Conservation (phyloP, 2,329 filamentous ascomycete genomes). For the Orbilia ellipsospora region DNA sequence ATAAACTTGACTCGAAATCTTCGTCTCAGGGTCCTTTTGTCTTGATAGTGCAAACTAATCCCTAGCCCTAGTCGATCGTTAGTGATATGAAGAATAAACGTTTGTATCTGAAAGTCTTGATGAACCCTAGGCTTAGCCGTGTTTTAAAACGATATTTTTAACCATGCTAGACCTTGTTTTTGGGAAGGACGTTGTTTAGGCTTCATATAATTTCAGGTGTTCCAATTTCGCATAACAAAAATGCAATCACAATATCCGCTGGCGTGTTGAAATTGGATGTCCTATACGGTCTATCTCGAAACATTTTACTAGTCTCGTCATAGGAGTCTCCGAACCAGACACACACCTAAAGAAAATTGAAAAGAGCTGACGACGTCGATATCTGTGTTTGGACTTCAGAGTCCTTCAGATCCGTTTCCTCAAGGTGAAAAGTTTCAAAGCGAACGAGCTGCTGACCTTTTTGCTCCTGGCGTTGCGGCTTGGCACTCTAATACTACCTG, state of each 20-base stretch:
- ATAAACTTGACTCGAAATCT: slow-evolving; percentile 2
- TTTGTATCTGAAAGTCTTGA: no score
- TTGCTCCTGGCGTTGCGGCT: slow-evolving; percentile 21
- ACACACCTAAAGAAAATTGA: background rate
- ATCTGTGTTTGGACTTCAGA: slow-evolving; percentile 37
- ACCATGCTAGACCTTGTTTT: slow-evolving; percentile 4
- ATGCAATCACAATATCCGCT: background rate
- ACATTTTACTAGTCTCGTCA: slow-evolving; percentile 28
- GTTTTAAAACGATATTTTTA: slow-evolving; percentile 35
- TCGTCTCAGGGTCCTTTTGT: slow-evolving; percentile 14
- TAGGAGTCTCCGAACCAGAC: slow-evolving; percentile 24
- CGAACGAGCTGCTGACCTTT: slow-evolving; percentile 20
- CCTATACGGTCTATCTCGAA: slow-evolving; percentile 18
- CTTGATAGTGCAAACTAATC: background rate
- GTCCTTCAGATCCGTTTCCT: slow-evolving; percentile 43
- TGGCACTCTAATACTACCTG: slow-evolving; percentile 5
- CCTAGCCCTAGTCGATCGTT: background rate
- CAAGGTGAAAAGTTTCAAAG: slow-evolving; percentile 30
- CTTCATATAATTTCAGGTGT: background rate
- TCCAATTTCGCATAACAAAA: slow-evolving; percentile 4
- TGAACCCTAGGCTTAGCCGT: slow-evolving; percentile 9
- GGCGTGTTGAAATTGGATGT: slow-evolving; percentile 6
- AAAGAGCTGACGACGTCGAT: slow-evolving; percentile 6
- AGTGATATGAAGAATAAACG: slow-evolving; percentile 7
- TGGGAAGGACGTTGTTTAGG: background rate